Percentiles rank a stretch among this genome's conserved stretches.
These are phyloP conservation scores for Phialophora expanda DNA, from an alignment of 2,329 filamentous ascomycete genomes.

Conservation along the genomic window DNA sequence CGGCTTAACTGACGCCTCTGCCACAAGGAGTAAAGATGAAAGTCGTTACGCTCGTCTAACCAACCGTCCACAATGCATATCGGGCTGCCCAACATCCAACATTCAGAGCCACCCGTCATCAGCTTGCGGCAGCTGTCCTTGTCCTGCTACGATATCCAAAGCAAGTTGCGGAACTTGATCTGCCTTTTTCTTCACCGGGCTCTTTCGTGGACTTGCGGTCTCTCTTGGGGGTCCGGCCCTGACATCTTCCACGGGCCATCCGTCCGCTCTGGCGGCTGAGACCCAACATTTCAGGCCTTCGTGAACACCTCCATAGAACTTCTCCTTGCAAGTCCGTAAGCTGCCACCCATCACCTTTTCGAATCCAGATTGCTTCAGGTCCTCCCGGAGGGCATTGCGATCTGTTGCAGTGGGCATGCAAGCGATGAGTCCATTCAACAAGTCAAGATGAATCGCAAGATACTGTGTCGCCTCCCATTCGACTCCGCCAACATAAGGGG, in stretches of 20 bases:
- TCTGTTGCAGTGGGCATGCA: constrained; percentile 72
- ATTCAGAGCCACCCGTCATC: constrained; percentile 38
- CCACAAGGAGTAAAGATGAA: not conserved
- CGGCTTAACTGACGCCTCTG: not conserved
- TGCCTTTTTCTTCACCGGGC: constrained; percentile 57
- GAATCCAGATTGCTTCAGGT: constrained; percentile 82
- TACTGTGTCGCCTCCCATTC: constrained; percentile 99
- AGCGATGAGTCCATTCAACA: constrained; percentile 87
- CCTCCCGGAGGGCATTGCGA: constrained; percentile 77
- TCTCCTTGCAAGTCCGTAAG: constrained; percentile 91
- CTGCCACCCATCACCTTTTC: constrained; percentile 87
- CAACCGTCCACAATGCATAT: not conserved
- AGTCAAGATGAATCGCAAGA: constrained; percentile 86
- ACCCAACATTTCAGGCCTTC: constrained; percentile 90
- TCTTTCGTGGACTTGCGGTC: constrained; percentile 50
- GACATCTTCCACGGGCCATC: constrained; percentile 82
- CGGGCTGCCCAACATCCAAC: not conserved
- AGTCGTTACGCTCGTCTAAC: constrained; percentile 21
- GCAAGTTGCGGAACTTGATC: constrained; percentile 64
- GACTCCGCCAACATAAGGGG: constrained; percentile 93
- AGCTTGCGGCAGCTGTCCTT: constrained; percentile 17
- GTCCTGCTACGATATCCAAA: constrained; percentile 46
- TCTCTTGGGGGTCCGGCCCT: constrained; percentile 58
- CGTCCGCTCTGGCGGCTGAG: constrained; percentile 81
- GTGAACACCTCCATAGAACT: constrained; percentile 93